Conservation (phyloP, 495 filamentous ascomycete genomes). For the Cladorrhinum samala region DNA sequence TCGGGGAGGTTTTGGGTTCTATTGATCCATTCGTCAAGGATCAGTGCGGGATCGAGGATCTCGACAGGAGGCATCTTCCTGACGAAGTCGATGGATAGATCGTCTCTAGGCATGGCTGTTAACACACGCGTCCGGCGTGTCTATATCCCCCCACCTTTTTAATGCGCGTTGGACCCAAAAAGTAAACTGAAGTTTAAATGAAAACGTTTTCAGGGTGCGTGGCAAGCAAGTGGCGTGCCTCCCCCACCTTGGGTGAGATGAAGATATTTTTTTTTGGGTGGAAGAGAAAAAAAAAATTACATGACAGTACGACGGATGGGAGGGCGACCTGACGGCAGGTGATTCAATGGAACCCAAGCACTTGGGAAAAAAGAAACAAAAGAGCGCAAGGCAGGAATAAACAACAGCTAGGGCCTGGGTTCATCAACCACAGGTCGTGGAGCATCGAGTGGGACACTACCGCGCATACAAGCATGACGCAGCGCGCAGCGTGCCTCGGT, state of each 20-base stretch:
- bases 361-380: not conserved
- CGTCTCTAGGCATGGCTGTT: constrained; percentile 57
- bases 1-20: constrained; percentile 80
- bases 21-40: constrained; percentile 90
- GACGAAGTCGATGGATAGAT: constrained; percentile 54
- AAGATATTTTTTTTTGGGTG: not conserved
- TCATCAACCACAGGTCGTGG: not conserved
- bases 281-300: not conserved
- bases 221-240: not conserved
- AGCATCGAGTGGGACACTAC: not conserved
- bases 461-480: not conserved
- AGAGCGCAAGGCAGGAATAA: not conserved
- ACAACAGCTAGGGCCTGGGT: not conserved
- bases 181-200: not conserved
- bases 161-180: not conserved
- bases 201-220: too few species aligned
- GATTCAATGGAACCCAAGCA: not conserved
- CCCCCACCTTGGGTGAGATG: not conserved
- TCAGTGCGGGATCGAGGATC: constrained; percentile 68
- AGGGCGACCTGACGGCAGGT: too few species aligned
- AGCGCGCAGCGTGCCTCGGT: not conserved
- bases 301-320: too few species aligned
- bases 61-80: constrained; percentile 48
- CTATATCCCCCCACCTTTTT: not conserved
- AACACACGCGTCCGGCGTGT: constrained; percentile 25